Evolutionary conservation across 306 rosid genomes (phyloP).

Genomic region (Sphenostylis stenocarpa): DNA sequence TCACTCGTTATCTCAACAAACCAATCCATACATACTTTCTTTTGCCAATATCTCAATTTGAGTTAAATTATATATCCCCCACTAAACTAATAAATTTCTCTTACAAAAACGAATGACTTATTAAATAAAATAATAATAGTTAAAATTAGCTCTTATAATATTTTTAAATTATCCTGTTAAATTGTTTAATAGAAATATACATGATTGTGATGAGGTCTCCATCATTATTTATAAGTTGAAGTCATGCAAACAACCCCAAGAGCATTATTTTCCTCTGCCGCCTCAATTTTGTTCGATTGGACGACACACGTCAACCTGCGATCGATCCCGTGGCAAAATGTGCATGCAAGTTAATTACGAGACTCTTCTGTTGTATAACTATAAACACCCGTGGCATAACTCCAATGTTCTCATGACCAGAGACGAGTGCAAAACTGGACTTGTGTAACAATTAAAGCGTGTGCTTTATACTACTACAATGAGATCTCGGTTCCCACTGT

Average conservation of each 20-base stretch:
- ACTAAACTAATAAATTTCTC: neutral
- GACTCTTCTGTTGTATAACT: neutral
- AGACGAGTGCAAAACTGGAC: neutral
- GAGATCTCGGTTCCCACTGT: conserved; percentile 12
- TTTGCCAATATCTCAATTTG: neutral
- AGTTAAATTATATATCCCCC: neutral
- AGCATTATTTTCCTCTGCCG: neutral
- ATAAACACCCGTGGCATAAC: conserved; percentile 13
- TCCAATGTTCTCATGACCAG: neutral
- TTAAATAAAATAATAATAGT: too few species aligned
- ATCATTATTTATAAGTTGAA: too few species aligned
- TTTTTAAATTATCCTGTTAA: too few species aligned
- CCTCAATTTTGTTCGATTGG: conserved; percentile 9
- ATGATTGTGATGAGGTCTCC: too few species aligned
- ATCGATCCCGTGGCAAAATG: neutral
- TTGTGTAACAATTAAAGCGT: neutral
- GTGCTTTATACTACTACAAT: neutral
- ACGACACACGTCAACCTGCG: conserved; percentile 42
- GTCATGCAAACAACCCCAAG: neutral
- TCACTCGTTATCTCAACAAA: neutral
- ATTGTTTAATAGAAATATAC: too few species aligned
- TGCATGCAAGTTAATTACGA: neutral
- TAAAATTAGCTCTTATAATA: too few species aligned
- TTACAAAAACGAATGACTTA: too few species aligned
- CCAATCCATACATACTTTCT: neutral